These are phyloP conservation scores for Serendipita sp. DNA, from an alignment of 768 basidiomycete species.

Conservation along the genomic window DNA sequence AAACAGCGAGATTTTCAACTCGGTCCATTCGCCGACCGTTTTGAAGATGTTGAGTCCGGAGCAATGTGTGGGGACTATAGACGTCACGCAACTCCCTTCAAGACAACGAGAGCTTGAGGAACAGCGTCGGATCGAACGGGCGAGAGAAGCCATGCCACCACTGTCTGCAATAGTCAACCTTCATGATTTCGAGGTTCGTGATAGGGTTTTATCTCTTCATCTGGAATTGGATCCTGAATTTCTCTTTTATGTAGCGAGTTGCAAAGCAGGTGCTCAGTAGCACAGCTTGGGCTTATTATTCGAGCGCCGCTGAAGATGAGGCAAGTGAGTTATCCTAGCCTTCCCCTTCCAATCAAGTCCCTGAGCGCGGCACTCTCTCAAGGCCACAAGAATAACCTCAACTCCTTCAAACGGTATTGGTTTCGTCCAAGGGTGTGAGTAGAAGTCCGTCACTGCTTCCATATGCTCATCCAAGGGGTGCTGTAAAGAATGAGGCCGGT, in stretches of 20 bases:
- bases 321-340: conserved; percentile 35
- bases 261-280: conserved; percentile 57
- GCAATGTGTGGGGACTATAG: conserved; percentile 58
- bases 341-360: conserved; percentile 10
- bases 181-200: conserved; percentile 62
- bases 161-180: conserved; percentile 57
- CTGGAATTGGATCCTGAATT: background rate
- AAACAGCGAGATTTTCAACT: conserved; percentile 52
- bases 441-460: background rate
- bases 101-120: conserved; percentile 18
- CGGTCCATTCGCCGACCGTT: conserved; percentile 75
- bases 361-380: conserved; percentile 9
- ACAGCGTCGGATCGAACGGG: conserved; percentile 43
- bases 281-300: conserved; percentile 77
- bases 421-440: conserved; percentile 58
- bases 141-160: conserved; percentile 44
- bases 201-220: background rate
- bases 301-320: conserved; percentile 85
- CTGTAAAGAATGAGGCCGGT: conserved; percentile 36
- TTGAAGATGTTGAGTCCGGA: conserved; percentile 53
- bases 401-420: conserved; percentile 74
- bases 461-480: background rate
- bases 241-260: conserved; percentile 32
- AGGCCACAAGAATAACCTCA: conserved; percentile 56
- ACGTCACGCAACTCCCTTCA: conserved; percentile 26